Percentiles rank a stretch among this genome's conserved stretches.
Evolutionary conservation across 2,329 filamentous ascomycete genomes (phyloP).

Genomic region (Penicillium crustosum): DNA sequence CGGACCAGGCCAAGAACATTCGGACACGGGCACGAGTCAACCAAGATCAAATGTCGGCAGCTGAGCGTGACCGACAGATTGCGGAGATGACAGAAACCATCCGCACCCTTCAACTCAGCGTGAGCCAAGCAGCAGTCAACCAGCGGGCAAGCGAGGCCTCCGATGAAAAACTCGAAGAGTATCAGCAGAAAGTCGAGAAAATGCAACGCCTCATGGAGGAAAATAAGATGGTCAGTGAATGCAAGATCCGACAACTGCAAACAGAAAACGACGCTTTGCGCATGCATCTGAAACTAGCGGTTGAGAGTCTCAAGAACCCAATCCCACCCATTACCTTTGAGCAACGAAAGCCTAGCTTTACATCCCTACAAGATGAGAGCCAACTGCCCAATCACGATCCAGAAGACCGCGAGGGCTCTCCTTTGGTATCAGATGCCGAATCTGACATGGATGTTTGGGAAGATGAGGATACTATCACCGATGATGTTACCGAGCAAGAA

Average conservation of each 20-base stretch:
- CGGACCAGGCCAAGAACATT: constrained; percentile 96
- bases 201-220: constrained; percentile 98
- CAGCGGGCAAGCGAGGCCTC: constrained; percentile 70
- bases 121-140: constrained; percentile 65
- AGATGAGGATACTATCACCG: constrained; percentile 55
- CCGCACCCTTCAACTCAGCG: constrained; percentile 74
- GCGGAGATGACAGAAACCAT: constrained; percentile 94
- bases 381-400: constrained; percentile 51
- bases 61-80: constrained; percentile 92
- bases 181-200: constrained; percentile 81
- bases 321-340: constrained; percentile 59
- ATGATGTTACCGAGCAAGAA: constrained; percentile 43
- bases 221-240: constrained; percentile 81
- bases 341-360: constrained; percentile 37
- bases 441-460: constrained; percentile 44
- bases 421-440: constrained; percentile 27
- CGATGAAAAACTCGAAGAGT: constrained; percentile 86
- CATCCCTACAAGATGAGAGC: constrained; percentile 58
- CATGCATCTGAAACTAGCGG: constrained; percentile 81
- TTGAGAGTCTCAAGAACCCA: constrained; percentile 85
- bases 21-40: constrained; percentile 93
- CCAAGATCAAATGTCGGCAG: constrained; percentile 88
- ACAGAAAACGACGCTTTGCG: constrained; percentile 88
- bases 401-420: constrained; percentile 38
- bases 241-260: constrained; percentile 86